phyloP scores from a whole-genome alignment of 495 filamentous ascomycete genomes.

The Penicillium paradoxum region DNA sequence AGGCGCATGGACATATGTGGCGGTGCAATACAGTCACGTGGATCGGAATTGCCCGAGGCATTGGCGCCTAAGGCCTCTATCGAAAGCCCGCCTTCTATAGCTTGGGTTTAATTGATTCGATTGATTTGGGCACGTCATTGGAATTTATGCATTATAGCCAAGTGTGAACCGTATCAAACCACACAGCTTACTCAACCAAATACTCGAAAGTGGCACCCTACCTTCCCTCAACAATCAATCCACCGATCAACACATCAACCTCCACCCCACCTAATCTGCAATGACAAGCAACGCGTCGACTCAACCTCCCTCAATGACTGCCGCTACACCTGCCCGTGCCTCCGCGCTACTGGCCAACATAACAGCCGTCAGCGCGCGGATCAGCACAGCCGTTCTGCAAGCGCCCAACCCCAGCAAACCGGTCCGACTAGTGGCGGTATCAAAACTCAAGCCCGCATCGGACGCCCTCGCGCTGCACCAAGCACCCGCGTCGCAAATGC shows the following conservation, averaged over 20 bases:
- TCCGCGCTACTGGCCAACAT: conserved; percentile 38
- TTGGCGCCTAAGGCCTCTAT: conserved; percentile 18
- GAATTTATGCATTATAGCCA: neutral
- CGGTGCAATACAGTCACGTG: conserved; percentile 13
- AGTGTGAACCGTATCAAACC: neutral
- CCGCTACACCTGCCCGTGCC: conserved; percentile 35
- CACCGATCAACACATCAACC: neutral
- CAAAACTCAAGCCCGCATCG: conserved; percentile 84
- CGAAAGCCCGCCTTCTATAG: neutral
- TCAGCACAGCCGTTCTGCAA: conserved; percentile 26
- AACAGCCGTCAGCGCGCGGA: conserved; percentile 28
- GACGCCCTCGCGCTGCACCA: conserved; percentile 82
- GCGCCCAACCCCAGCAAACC: conserved; percentile 20
- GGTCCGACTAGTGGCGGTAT: conserved; percentile 83
- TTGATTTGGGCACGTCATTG: neutral
- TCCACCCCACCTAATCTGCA: neutral
- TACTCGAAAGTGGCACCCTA: neutral
- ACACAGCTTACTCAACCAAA: neutral
- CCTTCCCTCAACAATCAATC: neutral
- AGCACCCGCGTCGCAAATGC: conserved; percentile 53
- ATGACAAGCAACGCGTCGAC: conserved; percentile 17
- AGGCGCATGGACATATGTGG: conserved; percentile 1
- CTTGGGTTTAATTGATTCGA: neutral
- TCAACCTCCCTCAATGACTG: conserved; percentile 23
- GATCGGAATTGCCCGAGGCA: conserved; percentile 15